Conservation (phyloP, 106 monocot species). For the Platanthera guangdongensis region DNA sequence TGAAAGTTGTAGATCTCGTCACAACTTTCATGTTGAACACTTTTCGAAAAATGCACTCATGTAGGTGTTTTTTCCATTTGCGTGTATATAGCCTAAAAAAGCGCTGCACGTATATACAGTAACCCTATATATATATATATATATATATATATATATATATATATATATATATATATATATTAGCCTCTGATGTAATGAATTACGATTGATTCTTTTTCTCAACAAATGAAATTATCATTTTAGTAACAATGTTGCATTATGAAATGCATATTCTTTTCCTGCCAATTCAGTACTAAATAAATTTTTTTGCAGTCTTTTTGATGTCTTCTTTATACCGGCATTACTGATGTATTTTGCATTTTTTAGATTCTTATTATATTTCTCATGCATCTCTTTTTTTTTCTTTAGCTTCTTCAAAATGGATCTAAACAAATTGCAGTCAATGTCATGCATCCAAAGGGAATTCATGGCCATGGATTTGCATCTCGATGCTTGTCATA, state of each 20-base stretch:
- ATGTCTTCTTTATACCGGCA: not conserved
- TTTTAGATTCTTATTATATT: not conserved
- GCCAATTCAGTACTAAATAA: not conserved
- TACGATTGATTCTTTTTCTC: not conserved
- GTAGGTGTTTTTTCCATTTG: too few species aligned
- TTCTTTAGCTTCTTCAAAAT: conserved; percentile 13
- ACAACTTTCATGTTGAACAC: too few species aligned
- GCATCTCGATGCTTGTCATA: conserved; percentile 18
- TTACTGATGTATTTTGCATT: not conserved
- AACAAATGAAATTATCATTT: not conserved
- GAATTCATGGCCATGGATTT: conserved; percentile 3
- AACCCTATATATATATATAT: too few species aligned
- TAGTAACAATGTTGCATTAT: not conserved
- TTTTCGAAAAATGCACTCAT: too few species aligned
- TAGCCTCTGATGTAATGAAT: too few species aligned
- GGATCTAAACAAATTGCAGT: conserved; percentile 6
- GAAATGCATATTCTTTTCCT: not conserved
- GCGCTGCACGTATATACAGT: too few species aligned
- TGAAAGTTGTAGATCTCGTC: too few species aligned
- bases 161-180: too few species aligned
- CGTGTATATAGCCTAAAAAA: too few species aligned
- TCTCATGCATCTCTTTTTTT: conserved; percentile 1
- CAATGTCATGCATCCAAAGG: not conserved
- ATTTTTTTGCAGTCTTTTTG: not conserved
- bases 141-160: too few species aligned